Evolutionary conservation across 2,329 filamentous ascomycete genomes (phyloP), one percentile per base, ranked within the genome.

Genomic region (Aspergillus japonicus): DNA sequence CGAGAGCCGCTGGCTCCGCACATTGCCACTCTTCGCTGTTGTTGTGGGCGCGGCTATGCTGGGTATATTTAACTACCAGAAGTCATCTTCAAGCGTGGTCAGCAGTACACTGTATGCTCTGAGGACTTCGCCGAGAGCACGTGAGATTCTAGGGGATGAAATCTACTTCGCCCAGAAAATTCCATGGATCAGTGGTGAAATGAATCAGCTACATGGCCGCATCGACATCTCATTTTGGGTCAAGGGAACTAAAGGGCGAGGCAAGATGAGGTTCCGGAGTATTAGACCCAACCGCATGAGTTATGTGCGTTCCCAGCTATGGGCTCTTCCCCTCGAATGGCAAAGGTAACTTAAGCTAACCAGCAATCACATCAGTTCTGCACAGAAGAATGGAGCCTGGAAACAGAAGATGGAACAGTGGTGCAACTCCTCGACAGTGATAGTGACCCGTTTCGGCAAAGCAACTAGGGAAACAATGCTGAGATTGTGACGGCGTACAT

Each of bases 41-140:
- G 81, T 91, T 64, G 86, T 96, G 68, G 84, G 85, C 52, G 82
- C 83, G 57, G 89, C 88, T 66, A 88, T 88, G 66, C 80, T 96
- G 61, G 91, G 89, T 67, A 97, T 99, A 77, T 98, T 99, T 89
- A 99, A 99, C 84, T 98, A 99, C 85, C 94, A 99, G 77, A 97
- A 97, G 77, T 87, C 88, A 59, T 92, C 90, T n/a, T 92, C 88
- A 26, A 90, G 90, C 57, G 85, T 94, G 31, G 90, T 97, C n/a
- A 87, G 87, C 57, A 91, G 90, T 57, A 95, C 92, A 4, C 85
- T 99, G 29, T 99, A 98, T 82, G 90, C 94, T 1, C 85, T 99
- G 64, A 90, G 95, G 64, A 96, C 91, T 2, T 92, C 89, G 59
- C 80, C 85, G 2, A 79, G 82, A 60, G 95, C 92, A 50, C 87